Conservation (phyloP, 306 rosid species). For the Corylus heterophylla region DNA sequence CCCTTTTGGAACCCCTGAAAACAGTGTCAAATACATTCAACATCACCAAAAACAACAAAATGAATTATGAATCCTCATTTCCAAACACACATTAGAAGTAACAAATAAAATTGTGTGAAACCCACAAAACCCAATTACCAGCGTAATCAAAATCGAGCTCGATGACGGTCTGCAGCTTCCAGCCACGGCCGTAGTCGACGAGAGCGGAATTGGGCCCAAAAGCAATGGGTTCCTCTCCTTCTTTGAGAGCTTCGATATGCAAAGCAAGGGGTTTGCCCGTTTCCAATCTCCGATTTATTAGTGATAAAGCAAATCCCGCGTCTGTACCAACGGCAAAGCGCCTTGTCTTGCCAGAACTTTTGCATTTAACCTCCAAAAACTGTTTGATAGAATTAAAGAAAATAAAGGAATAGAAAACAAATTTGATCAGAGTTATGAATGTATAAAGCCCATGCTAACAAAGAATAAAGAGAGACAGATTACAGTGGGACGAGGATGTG, state of each 20-base stretch:
- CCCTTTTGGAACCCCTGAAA: not conserved
- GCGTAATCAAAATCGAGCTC: conserved; percentile 19
- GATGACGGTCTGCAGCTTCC: conserved; percentile 64
- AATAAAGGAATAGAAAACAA: not conserved
- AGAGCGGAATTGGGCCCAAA: conserved; percentile 67
- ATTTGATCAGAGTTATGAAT: not conserved
- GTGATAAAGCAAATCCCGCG: conserved; percentile 60
- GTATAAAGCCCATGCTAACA: not conserved
- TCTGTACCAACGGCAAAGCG: conserved; percentile 72
- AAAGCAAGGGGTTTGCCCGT: conserved; percentile 28
- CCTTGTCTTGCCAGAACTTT: conserved; percentile 54
- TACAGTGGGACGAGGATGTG: conserved; percentile 14
- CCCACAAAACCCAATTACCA: conserved; percentile 19
- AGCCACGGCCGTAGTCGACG: conserved; percentile 48
- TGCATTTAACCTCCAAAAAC: conserved; percentile 67
- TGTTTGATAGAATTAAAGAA: conserved; percentile 16
- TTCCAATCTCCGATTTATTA: conserved; percentile 56
- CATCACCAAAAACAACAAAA: not conserved
- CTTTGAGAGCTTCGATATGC: conserved; percentile 66
- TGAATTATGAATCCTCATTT: not conserved
- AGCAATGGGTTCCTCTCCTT: conserved; percentile 68
- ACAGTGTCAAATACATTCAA: not conserved
- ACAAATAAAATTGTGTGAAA: not conserved
- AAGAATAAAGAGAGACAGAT: not conserved
- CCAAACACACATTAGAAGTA: not conserved